A percentile compares a stretch with the other conserved stretches of the same genome.
Conservation (phyloP, 331 rosid genomes). For the Quercus phellos region DNA sequence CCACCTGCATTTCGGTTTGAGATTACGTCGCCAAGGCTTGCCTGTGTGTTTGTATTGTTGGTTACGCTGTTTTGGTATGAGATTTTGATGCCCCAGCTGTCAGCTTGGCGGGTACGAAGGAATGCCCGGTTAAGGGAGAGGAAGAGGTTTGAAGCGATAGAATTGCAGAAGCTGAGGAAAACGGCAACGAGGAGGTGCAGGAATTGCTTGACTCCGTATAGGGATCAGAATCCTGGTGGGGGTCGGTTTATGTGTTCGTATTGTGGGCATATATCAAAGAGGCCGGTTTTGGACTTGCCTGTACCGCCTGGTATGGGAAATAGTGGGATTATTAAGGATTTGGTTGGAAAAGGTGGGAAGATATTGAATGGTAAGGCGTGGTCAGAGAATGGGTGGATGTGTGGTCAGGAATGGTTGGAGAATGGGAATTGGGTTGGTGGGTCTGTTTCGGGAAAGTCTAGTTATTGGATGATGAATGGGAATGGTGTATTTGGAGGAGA, state of each 20-base stretch:
- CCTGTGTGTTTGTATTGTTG: slow-evolving; percentile 89
- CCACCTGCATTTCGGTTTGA: slow-evolving; percentile 95
- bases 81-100: slow-evolving; percentile 97
- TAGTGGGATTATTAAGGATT: slow-evolving; percentile 65
- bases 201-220: slow-evolving; percentile 82
- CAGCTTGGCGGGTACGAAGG: slow-evolving; percentile 83
- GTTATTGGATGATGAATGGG: slow-evolving; percentile 66
- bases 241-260: slow-evolving; percentile 95
- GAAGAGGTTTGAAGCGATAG: slow-evolving; percentile 63
- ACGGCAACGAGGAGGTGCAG: slow-evolving; percentile 88
- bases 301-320: slow-evolving; percentile 62
- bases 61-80: slow-evolving; percentile 98
- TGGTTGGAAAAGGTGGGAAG: slow-evolving; percentile 88
- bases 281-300: slow-evolving; percentile 93
- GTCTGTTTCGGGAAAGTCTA: slow-evolving; percentile 53
- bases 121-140: slow-evolving; percentile 77
- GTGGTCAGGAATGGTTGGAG: slow-evolving; percentile 91
- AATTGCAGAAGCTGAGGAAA: slow-evolving; percentile 68
- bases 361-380: slow-evolving; percentile 76
- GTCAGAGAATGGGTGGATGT: slow-evolving; percentile 93
- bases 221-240: slow-evolving; percentile 99
- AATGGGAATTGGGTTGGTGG: slow-evolving; percentile 74
- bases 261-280: slow-evolving; percentile 91
- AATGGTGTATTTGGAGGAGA: slow-evolving; percentile 62
- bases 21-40: slow-evolving; percentile 90